Evolutionary conservation across 495 filamentous ascomycete genomes (phyloP), one percentile per base, ranked within the genome.

Genomic region (Astrothelium subdiscretum): DNA sequence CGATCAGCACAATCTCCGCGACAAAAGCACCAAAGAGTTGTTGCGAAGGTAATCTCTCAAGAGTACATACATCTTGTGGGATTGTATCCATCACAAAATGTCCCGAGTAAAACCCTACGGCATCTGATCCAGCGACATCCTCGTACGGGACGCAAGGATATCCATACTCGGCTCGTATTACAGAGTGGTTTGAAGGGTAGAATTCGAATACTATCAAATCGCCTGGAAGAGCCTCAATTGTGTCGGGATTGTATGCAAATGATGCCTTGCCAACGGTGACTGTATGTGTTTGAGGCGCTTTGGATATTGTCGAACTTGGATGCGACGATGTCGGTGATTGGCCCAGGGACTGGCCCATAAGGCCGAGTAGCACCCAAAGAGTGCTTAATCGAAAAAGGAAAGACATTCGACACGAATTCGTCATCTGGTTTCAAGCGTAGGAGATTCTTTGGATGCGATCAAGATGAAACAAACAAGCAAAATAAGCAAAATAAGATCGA

Each of bases 71-170:
- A 60, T 32, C 22, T 38, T 31, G 27, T 15, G 12, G 13, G 24
- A 26, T 44, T 51, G 44, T 27, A 29, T 54, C 43, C 12, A 60
- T 27, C 42, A 54, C 26, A 12, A 35, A 31, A 12, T 20, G 61
- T 15, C 62, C 59, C 5, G 63, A 62, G 48, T 18, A 65, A 59
- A 65, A 65, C 31, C 60, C 43, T 12, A 26, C 31, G 8, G 58
- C 26, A 26, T 26, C 51, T 12, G 42, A 24, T 12, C 72, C 74
- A 18, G 74, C 74, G 15, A 74, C 73, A 35, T 76, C 64, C 61
- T 86, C 83, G 61, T 81, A 84, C 10, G 83, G 82, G 32, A 85
- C 78, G 62, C 85, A 87, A 59, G 85, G 80, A 42, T 69, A 73
- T 22, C 69, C 67, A 58, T 76, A 87, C n/a, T 76, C 80, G 3